Evolutionary conservation across 2,329 filamentous ascomycete genomes (phyloP).

Genomic region (Xylariaceae sp.): DNA sequence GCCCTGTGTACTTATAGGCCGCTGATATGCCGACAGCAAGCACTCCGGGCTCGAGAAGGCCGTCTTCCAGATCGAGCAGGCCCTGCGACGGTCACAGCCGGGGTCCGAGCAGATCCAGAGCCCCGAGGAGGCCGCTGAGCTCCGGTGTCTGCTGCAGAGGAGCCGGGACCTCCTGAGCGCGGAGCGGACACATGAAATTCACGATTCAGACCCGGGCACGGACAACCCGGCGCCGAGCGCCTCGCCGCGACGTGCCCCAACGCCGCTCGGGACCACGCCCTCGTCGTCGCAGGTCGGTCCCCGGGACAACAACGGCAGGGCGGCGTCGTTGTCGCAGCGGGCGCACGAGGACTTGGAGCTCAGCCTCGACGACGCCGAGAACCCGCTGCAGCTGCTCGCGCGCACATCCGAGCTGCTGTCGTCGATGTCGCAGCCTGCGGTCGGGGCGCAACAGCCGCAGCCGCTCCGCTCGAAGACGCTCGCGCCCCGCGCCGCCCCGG

Average conservation of each 20-base stretch:
- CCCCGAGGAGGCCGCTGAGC: conserved; percentile 34
- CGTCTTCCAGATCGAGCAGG: conserved; percentile 66
- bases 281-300: conserved; percentile 19
- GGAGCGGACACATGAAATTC: conserved; percentile 13
- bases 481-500: conserved; percentile 22
- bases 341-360: conserved; percentile 36
- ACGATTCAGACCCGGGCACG: conserved; percentile 13
- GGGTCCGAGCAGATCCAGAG: conserved; percentile 30
- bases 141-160: conserved; percentile 43
- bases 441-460: not conserved
- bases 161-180: conserved; percentile 32
- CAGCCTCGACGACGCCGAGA: conserved; percentile 61
- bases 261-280: conserved; percentile 21
- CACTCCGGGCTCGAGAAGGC: conserved; percentile 68
- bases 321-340: conserved; percentile 22
- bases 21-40: conserved; percentile 47
- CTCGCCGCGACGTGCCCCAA: no score
- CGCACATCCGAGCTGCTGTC: conserved; percentile 59
- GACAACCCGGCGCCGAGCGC: conserved; percentile 19
- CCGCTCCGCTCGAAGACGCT: conserved; percentile 12
- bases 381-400: conserved; percentile 65
- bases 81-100: conserved; percentile 47
- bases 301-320: conserved; percentile 10
- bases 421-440: conserved; percentile 21
- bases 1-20: not conserved